phyloP scores from a whole-genome alignment of 768 basidiomycete genomes.

The Cyathus striatus region DNA sequence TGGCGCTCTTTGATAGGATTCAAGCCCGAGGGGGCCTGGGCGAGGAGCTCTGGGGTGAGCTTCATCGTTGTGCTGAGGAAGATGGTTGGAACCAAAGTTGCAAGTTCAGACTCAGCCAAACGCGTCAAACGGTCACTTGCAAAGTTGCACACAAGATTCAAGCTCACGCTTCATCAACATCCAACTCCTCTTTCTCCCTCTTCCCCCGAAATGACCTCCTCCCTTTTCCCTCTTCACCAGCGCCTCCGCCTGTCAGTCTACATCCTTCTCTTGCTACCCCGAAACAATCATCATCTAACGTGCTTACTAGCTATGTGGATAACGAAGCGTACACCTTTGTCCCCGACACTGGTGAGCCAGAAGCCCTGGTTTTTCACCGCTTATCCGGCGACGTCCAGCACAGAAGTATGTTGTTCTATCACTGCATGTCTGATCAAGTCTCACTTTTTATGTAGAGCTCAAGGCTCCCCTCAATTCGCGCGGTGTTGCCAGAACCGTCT shows the following conservation, averaged over 20 bases:
- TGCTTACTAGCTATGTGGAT: slow-evolving; percentile 64
- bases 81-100: too few species aligned
- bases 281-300: slow-evolving; percentile 15
- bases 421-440: slow-evolving; percentile 3
- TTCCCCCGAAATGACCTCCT: slow-evolving; percentile 18
- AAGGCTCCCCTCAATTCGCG: slow-evolving; percentile 49
- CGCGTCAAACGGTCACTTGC: too few species aligned
- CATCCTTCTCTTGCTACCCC: neutral
- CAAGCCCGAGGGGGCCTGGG: slow-evolving; percentile 70
- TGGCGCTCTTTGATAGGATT: slow-evolving; percentile 87
- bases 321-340: slow-evolving; percentile 77
- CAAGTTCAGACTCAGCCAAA: slow-evolving; percentile 39
- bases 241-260: slow-evolving; percentile 62
- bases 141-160: too few species aligned
- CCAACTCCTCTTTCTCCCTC: slow-evolving; percentile 12
- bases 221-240: slow-evolving; percentile 69
- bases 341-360: slow-evolving; percentile 57
- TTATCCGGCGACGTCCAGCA: slow-evolving; percentile 70
- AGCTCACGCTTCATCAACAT: slow-evolving; percentile 7
- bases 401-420: slow-evolving; percentile 50
- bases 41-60: slow-evolving; percentile 90
- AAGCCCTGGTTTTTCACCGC: slow-evolving; percentile 67
- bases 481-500: slow-evolving; percentile 60
- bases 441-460: slow-evolving; percentile 32
- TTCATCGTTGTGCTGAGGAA: slow-evolving; percentile 58